Percentiles rank a stretch among this genome's conserved stretches.
phyloP scores from a whole-genome alignment of 805 yeast species.

The Wickerhamomyces queroliae region DNA sequence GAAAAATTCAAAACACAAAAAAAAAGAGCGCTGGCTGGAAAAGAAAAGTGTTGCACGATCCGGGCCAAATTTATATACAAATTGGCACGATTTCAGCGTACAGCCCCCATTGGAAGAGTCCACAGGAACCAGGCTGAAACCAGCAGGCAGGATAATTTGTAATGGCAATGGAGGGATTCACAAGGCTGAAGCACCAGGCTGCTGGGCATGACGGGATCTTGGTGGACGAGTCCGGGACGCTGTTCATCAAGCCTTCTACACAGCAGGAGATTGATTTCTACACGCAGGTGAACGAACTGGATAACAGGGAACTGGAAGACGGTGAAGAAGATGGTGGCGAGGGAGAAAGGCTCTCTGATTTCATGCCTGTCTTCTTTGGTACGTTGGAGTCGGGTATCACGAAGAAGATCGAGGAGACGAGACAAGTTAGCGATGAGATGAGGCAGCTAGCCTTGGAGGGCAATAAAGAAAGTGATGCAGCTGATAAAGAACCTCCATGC shows the following conservation, averaged over 20 bases:
- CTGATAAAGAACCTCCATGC: conserved; percentile 21
- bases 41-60: too few relatives aligned
- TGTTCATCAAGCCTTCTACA: conserved; percentile 67
- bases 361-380: conserved; percentile 67
- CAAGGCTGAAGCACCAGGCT: conserved; percentile 51
- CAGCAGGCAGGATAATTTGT: too few relatives aligned
- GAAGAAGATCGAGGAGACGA: conserved; percentile 18
- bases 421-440: conserved; percentile 18
- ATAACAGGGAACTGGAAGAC: conserved; percentile 13
- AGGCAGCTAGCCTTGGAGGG: conserved; percentile 3
- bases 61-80: too few relatives aligned
- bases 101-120: too few relatives aligned
- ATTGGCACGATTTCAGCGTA: too few relatives aligned
- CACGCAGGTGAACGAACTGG: conserved; percentile 24
- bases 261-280: conserved; percentile 76
- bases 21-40: too few relatives aligned
- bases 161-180: not conserved
- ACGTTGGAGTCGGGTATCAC: conserved; percentile 42
- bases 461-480: not conserved
- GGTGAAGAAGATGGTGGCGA: conserved; percentile 21
- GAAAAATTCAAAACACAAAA: too few relatives aligned
- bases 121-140: too few relatives aligned
- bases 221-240: conserved; percentile 52
- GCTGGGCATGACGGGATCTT: conserved; percentile 90
- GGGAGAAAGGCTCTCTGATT: conserved; percentile 36